Conservation (phyloP, 495 filamentous ascomycete genomes). For the Talaromyces wortmannii region DNA sequence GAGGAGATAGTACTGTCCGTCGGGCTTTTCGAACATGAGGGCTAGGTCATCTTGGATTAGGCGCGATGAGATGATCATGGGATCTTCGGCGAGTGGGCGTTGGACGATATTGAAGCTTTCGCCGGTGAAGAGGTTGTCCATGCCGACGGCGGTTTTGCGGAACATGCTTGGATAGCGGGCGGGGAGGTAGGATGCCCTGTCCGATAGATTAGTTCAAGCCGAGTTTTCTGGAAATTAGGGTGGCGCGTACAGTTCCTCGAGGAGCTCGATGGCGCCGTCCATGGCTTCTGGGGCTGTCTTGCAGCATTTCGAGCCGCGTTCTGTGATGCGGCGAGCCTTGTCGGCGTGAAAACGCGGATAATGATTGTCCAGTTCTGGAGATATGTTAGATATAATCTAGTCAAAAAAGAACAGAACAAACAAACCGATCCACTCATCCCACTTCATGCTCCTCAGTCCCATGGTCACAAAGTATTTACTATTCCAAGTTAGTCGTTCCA, state of each 20-base stretch:
- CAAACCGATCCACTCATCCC: conserved; percentile 73
- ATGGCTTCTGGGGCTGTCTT: conserved; percentile 67
- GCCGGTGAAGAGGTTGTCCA: conserved; percentile 64
- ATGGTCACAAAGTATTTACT: conserved; percentile 71
- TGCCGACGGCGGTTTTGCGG: conserved; percentile 53
- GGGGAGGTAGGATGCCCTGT: conserved; percentile 62
- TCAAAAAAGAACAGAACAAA: neutral
- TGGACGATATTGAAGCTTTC: conserved; percentile 66
- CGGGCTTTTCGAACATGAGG: conserved; percentile 72
- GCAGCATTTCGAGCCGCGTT: conserved; percentile 66
- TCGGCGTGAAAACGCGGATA: conserved; percentile 69
- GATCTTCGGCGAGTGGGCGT: conserved; percentile 69
- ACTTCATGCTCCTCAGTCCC: conserved; percentile 72
- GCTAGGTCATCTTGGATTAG: conserved; percentile 83
- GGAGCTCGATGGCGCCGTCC: conserved; percentile 70
- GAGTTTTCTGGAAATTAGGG: neutral
- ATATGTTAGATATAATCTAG: neutral
- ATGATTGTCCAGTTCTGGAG: conserved; percentile 71
- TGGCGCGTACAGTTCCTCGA: conserved; percentile 58
- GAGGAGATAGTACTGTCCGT: conserved; percentile 80
- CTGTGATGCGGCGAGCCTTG: conserved; percentile 63
- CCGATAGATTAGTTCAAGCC: neutral
- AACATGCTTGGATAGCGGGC: conserved; percentile 73
- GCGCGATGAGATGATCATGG: conserved; percentile 68
- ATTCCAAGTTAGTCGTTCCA: neutral